These are phyloP conservation scores for Toxicodendron radicans DNA, from an alignment of 345 rosid genomes.

Conservation along the genomic window DNA sequence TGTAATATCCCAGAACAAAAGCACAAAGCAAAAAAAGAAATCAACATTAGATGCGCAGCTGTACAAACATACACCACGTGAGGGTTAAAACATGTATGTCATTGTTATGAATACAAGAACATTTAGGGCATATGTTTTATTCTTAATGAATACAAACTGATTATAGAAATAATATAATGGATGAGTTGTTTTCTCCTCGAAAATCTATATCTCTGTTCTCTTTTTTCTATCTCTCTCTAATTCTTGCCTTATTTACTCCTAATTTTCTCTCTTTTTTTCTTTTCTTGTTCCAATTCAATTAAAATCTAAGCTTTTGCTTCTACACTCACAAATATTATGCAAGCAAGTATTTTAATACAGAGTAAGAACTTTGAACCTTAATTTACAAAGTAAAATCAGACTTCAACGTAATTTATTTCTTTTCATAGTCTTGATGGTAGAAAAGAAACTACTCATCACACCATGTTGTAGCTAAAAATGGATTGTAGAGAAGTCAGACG, in stretches of 20 bases:
- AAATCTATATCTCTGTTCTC: not conserved
- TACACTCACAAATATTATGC: not conserved
- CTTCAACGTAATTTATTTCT: not conserved
- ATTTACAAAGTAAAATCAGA: not conserved
- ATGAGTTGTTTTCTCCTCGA: not conserved
- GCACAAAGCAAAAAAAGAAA: not conserved
- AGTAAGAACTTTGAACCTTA: not conserved
- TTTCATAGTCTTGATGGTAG: not conserved
- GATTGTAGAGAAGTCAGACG: slow-evolving; percentile 93
- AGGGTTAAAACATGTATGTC: not conserved
- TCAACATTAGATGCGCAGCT: not conserved
- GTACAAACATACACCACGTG: not conserved
- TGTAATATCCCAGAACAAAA: slow-evolving; percentile 1
- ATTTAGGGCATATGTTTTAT: too few species aligned
- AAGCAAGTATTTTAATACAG: not conserved
- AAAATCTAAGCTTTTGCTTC: not conserved
- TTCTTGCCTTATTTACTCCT: not conserved
- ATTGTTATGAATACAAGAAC: not conserved
- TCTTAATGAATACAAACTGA: not conserved
- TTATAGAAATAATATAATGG: not conserved
- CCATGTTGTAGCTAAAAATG: slow-evolving; percentile 97
- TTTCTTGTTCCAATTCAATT: not conserved
- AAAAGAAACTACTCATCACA: slow-evolving; percentile 59
- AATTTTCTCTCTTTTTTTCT: too few species aligned
- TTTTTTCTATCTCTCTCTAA: too few species aligned